phyloP scores from a whole-genome alignment of 2,329 filamentous ascomycete genomes.

The Cladosporium oxysporum region DNA sequence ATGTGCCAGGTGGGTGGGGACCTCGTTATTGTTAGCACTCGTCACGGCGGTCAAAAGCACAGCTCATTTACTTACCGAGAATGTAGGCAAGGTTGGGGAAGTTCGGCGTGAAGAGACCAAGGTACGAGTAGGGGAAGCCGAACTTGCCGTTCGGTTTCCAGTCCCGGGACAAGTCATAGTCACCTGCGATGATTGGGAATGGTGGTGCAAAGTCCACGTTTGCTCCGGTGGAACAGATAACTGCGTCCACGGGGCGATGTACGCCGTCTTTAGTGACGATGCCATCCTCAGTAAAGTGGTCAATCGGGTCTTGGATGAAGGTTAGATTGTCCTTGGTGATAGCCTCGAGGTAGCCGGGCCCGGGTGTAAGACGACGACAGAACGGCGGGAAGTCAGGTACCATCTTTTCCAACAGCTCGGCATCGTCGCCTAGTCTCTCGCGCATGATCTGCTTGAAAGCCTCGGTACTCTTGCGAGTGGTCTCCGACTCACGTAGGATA shows the following conservation, averaged over 20 bases:
- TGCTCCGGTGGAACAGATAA: conserved; percentile 49
- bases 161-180: conserved; percentile 30
- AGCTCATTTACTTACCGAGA: conserved; percentile 22
- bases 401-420: conserved; percentile 44
- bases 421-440: conserved; percentile 37
- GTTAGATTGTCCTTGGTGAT: conserved; percentile 49
- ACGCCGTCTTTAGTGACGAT: conserved; percentile 45
- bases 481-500: conserved; percentile 42
- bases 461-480: conserved; percentile 38
- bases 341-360: conserved; percentile 55
- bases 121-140: conserved; percentile 35
- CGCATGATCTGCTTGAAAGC: conserved; percentile 45
- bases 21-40: conserved; percentile 17
- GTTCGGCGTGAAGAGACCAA: conserved; percentile 29
- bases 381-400: conserved; percentile 47
- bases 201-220: conserved; percentile 38
- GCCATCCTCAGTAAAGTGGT: conserved; percentile 41
- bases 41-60: too few relatives aligned
- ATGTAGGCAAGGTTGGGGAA: conserved; percentile 32
- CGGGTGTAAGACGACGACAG: conserved; percentile 47
- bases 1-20: conserved; percentile 60
- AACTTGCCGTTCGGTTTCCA: conserved; percentile 40
- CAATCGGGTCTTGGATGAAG: conserved; percentile 46
- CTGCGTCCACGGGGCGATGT: conserved; percentile 42
- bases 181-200: conserved; percentile 33